phyloP scores from a whole-genome alignment of 306 rosid species.

The Sechiopsis laciniata region DNA sequence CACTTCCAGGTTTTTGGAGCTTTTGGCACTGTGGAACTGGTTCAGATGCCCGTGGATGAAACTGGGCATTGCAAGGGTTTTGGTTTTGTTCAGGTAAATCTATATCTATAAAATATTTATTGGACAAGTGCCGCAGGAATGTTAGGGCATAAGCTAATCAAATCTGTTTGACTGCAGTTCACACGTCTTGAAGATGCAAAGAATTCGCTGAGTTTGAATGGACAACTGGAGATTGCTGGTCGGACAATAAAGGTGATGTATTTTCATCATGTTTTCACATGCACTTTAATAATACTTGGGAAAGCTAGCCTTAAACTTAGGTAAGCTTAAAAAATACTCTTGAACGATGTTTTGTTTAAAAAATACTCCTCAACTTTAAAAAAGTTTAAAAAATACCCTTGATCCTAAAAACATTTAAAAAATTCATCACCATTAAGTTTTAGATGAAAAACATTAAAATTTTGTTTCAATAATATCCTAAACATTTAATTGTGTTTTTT shows the following conservation, averaged over 20 bases:
- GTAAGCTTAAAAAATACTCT: no score
- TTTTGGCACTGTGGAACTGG: constrained; percentile 90
- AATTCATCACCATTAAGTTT: no score
- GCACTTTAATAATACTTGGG: no score
- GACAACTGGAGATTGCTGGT: constrained; percentile 87
- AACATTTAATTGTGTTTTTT: no score
- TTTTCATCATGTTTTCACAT: constrained; percentile 15
- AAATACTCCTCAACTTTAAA: no score
- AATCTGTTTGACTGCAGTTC: constrained; percentile 52
- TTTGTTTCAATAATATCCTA: no score
- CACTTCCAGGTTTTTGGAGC: constrained; percentile 83
- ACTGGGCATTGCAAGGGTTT: constrained; percentile 86
- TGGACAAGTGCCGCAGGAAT: neutral
- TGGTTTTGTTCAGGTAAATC: constrained; percentile 85
- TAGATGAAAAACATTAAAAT: no score
- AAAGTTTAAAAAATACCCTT: no score
- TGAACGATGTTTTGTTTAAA: no score
- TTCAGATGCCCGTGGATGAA: constrained; percentile 90
- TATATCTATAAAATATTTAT: neutral
- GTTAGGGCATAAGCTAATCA: constrained; percentile 23
- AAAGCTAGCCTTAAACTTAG: no score
- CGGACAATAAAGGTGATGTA: constrained; percentile 67
- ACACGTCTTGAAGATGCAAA: constrained; percentile 86
- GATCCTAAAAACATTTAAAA: no score
- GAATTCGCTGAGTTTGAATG: constrained; percentile 82